Base-by-base conservation (phyloP, 768 basidiomycete genomes). In the Tulasnella sp. region DNA sequence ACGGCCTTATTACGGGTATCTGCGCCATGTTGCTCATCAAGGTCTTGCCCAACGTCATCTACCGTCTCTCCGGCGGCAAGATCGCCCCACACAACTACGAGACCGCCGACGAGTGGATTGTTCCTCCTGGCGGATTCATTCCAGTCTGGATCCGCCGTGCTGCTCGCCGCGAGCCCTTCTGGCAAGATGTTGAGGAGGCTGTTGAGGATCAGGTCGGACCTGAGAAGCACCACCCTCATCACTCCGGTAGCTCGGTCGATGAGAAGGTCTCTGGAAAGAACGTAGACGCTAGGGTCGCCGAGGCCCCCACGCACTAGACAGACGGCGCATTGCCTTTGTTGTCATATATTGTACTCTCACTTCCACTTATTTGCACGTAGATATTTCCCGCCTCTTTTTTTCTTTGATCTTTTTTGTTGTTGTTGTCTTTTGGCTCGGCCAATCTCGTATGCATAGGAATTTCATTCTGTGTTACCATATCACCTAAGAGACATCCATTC, bases 1-100 rank as follows among this genome's bases (percentile, higher is more conserved):
- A 95, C 82, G 94, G 94, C 80, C 91, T 95, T 83, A 94, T 96
- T 80, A 90, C 92, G 51, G 94, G 94, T 46, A 86, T 96, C 74
- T 72, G 87, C 48, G 88, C 90, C 18, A 94, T 93, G 83, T 81
- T 93, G 70, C 79, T 93, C 77, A 85, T 96, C 78, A 95, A 96
- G 82, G 91, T 90, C 57, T 85, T 90, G 72, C 89, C 93, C 9
- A 88, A 89, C 83, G 26, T 87, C 20, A 69, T 94, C 77, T 87
- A 85, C 81, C 91, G 88, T 81, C 79, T 88, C 37, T 85, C 89
- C 5, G 83, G 87, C n/a, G 91, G 88, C n/a, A 87, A 89, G 44
- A 85, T 93, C 78, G 82, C 87, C 0, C 93, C 93, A 3, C 87
- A 90, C 3, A 90, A 88, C 81, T 90, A 89, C 79, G 90, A 91